A percentile compares a stretch with the other conserved stretches of the same genome.
Evolutionary conservation across 1,139 yeast species (phyloP).

Genomic region (Saccharomyces hybrid): DNA sequence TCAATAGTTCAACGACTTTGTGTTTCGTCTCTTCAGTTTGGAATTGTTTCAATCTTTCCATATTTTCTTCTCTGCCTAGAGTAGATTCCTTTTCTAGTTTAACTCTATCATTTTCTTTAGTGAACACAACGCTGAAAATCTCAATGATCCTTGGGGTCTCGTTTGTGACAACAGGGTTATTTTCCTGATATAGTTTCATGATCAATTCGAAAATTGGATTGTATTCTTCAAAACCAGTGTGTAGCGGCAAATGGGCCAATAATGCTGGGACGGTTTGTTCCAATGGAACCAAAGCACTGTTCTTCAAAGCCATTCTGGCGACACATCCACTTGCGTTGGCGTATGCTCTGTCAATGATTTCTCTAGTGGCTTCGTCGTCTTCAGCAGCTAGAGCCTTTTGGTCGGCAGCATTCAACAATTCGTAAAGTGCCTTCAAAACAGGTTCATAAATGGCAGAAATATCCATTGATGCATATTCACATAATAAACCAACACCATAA

Average conservation of each 20-base stretch:
- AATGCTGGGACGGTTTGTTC: constrained; percentile 73
- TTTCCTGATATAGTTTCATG: constrained; percentile 58
- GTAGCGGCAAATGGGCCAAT: constrained; percentile 73
- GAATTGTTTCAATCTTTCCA: constrained; percentile 73
- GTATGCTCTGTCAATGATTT: constrained; percentile 72
- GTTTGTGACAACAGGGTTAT: constrained; percentile 48
- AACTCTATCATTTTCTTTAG: constrained; percentile 63
- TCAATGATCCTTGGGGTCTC: constrained; percentile 61
- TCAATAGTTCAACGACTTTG: constrained; percentile 63
- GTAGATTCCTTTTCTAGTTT: constrained; percentile 66
- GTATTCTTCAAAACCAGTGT: constrained; percentile 87
- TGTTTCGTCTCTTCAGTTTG: constrained; percentile 56
- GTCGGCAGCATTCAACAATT: constrained; percentile 70
- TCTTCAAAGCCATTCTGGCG: constrained; percentile 77
- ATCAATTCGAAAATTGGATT: constrained; percentile 80
- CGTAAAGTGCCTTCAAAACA: constrained; percentile 69
- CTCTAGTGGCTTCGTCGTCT: constrained; percentile 73
- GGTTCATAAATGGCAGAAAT: constrained; percentile 58
- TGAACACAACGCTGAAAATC: constrained; percentile 62
- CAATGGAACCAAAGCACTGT: constrained; percentile 68
- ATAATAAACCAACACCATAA: constrained; percentile 82
- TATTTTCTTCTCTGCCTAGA: constrained; percentile 74
- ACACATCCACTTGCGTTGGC: constrained; percentile 98
- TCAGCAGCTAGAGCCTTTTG: constrained; percentile 49
- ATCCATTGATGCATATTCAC: constrained; percentile 54